These are phyloP conservation scores for Paramecium sonneborni DNA, from an alignment of 73 alveolate species.

Conservation along the genomic window DNA sequence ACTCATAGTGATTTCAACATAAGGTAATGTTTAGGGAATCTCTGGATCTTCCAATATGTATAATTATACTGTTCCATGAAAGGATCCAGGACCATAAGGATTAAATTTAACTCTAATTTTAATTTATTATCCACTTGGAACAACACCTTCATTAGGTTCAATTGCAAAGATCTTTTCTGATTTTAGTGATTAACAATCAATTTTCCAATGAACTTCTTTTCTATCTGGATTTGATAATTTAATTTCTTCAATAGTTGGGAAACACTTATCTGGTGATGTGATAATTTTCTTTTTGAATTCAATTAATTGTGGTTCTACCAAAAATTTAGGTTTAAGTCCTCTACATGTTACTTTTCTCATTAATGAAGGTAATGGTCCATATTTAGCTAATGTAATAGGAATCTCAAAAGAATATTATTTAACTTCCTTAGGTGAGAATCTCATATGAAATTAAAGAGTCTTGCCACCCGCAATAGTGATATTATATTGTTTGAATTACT, in stretches of 20 bases:
- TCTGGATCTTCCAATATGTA: slow-evolving; percentile 82
- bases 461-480: slow-evolving; percentile 32
- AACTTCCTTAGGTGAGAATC: slow-evolving; percentile 65
- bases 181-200: slow-evolving; percentile 77
- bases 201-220: slow-evolving; percentile 81
- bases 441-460: neutral
- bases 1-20: slow-evolving; percentile 83
- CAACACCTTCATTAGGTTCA: slow-evolving; percentile 89
- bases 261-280: slow-evolving; percentile 86
- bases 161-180: slow-evolving; percentile 80
- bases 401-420: slow-evolving; percentile 37
- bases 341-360: slow-evolving; percentile 76
- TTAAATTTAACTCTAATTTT: slow-evolving; percentile 93
- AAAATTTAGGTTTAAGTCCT: slow-evolving; percentile 92
- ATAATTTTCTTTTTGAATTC: slow-evolving; percentile 86
- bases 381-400: slow-evolving; percentile 59
- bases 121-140: slow-evolving; percentile 83
- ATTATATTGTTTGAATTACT: slow-evolving; percentile 36
- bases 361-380: slow-evolving; percentile 52
- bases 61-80: slow-evolving; percentile 85
- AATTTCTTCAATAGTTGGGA: slow-evolving; percentile 77
- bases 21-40: slow-evolving; percentile 72
- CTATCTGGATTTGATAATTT: slow-evolving; percentile 89
- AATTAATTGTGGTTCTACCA: slow-evolving; percentile 80
- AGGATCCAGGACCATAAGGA: slow-evolving; percentile 94